These are phyloP conservation scores for Sistotremastrum suecicum DNA, from an alignment of 768 basidiomycete genomes.

Conservation along the genomic window DNA sequence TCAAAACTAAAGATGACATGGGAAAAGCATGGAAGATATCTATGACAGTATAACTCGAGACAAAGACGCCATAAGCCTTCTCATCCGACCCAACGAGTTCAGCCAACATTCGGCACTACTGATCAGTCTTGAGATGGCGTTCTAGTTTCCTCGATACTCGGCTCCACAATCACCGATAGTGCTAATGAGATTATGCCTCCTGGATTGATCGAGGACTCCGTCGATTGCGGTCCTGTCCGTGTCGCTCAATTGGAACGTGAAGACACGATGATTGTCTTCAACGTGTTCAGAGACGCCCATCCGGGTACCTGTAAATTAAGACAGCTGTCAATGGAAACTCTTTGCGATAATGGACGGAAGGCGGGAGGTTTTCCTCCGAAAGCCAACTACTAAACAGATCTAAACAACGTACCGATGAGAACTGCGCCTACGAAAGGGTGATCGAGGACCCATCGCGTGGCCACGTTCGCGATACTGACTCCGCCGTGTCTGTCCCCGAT, in stretches of 20 bases:
- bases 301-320: conserved; percentile 37
- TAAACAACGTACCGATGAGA: conserved; percentile 42
- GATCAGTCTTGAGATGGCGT: not conserved
- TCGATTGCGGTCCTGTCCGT: conserved; percentile 53
- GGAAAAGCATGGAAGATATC: too few species aligned
- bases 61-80: too few species aligned
- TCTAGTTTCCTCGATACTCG: conserved; percentile 47
- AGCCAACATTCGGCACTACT: too few species aligned
- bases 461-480: conserved; percentile 61
- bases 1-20: too few species aligned
- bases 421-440: conserved; percentile 67
- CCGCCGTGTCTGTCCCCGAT: conserved; percentile 56
- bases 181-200: conserved; percentile 45
- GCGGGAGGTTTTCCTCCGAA: conserved; percentile 1
- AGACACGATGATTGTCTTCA: conserved; percentile 52
- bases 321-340: conserved; percentile 1
- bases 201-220: conserved; percentile 43
- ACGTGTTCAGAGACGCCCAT: conserved; percentile 64
- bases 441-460: conserved; percentile 74
- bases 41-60: too few species aligned
- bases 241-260: conserved; percentile 38
- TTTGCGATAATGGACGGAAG: not conserved
- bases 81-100: too few species aligned
- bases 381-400: not conserved
- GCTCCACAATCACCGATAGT: conserved; percentile 74